Evolutionary conservation across 768 basidiomycete species (phyloP).

Genomic region (Amanita pseudoporphyria): DNA sequence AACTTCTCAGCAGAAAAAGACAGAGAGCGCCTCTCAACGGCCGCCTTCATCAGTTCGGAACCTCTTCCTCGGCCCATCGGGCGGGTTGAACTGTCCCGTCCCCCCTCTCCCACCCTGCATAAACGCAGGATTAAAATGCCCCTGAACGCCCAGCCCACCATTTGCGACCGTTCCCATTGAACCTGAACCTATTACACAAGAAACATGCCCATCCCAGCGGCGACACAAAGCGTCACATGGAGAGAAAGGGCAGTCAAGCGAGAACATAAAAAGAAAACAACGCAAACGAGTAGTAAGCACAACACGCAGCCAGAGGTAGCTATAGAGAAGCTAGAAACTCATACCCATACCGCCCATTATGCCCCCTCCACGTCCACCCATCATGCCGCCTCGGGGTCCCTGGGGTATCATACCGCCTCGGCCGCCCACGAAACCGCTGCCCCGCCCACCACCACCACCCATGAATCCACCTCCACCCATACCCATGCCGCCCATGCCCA

Average conservation of each 20-base stretch:
- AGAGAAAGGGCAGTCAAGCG: constrained; percentile 1
- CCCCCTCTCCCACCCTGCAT: constrained; percentile 31
- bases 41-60: constrained; percentile 42
- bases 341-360: constrained; percentile 62
- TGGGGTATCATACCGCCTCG: constrained; percentile 32
- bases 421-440: constrained; percentile 27
- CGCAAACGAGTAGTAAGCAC: constrained; percentile 28
- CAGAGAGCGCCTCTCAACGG: background rate
- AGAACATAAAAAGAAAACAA: constrained; percentile 7
- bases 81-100: constrained; percentile 18
- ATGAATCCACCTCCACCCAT: constrained; percentile 21
- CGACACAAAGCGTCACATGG: background rate
- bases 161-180: constrained; percentile 43
- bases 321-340: constrained; percentile 34
- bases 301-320: constrained; percentile 20
- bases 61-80: constrained; percentile 44
- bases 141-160: constrained; percentile 31
- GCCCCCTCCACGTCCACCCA: constrained; percentile 40
- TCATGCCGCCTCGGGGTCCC: constrained; percentile 47
- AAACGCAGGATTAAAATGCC: constrained; percentile 73
- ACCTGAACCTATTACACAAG: constrained; percentile 23
- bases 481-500: constrained; percentile 18
- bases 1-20: background rate
- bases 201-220: constrained; percentile 10
- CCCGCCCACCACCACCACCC: constrained; percentile 22